Evolutionary conservation across 2,329 filamentous ascomycete genomes (phyloP).

Genomic region (Leptoxyphium fumago): DNA sequence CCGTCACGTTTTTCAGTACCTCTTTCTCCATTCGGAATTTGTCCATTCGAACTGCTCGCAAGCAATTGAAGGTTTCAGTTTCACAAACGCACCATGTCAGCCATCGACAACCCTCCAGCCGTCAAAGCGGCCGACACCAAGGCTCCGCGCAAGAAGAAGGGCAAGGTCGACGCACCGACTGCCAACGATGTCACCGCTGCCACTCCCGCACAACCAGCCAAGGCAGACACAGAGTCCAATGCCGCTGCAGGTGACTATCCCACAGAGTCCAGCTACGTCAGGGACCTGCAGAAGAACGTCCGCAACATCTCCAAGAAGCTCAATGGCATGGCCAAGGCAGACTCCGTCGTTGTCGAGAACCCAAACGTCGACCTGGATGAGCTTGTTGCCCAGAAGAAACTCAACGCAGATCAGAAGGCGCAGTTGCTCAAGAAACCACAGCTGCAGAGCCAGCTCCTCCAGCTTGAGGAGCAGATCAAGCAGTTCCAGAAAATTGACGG

Average conservation of each 20-base stretch:
- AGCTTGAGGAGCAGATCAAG: conserved; percentile 58
- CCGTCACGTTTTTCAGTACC: no score
- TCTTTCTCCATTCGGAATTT: no score
- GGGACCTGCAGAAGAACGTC: conserved; percentile 84
- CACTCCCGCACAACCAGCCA: conserved; percentile 3
- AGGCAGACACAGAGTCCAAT: neutral
- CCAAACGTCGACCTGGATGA: conserved; percentile 58
- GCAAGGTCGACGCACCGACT: conserved; percentile 26
- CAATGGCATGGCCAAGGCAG: conserved; percentile 59
- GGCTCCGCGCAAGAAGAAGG: conserved; percentile 39
- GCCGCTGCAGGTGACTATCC: conserved; percentile 36
- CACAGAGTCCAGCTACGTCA: conserved; percentile 65
- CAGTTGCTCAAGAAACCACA: conserved; percentile 63
- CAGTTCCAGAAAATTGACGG: conserved; percentile 64
- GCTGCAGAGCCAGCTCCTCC: conserved; percentile 51
- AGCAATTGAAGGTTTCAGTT: no score
- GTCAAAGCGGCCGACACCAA: conserved; percentile 40
- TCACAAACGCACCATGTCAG: conserved; percentile 14
- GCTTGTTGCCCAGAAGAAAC: conserved; percentile 53
- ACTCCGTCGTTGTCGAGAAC: conserved; percentile 54
- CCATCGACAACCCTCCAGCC: conserved; percentile 48
- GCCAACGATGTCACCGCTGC: conserved; percentile 13
- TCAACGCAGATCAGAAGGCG: conserved; percentile 68
- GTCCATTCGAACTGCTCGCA: no score
- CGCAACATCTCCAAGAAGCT: conserved; percentile 92